Evolutionary conservation across 2,329 filamentous ascomycete genomes (phyloP).

Genomic region (Botrytis fragariae): DNA sequence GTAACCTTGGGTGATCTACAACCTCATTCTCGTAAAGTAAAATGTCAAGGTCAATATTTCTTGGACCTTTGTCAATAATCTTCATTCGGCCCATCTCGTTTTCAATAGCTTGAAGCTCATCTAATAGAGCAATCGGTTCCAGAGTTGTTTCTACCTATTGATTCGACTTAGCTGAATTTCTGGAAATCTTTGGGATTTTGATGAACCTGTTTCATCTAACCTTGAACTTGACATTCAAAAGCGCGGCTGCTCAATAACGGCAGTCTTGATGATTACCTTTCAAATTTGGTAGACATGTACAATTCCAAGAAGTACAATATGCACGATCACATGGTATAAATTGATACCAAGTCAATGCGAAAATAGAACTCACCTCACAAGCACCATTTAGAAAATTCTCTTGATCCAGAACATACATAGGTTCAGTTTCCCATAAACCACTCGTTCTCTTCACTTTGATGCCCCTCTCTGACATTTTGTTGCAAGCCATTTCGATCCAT

Average conservation of each 20-base stretch:
- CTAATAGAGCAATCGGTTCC: constrained; percentile 70
- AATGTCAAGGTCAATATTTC: constrained; percentile 93
- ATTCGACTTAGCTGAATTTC: background rate
- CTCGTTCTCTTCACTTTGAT: constrained; percentile 79
- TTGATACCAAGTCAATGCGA: background rate
- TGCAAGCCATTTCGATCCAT: constrained; percentile 82
- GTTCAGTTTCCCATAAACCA: constrained; percentile 87
- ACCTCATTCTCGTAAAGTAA: constrained; percentile 71
- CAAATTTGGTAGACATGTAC: background rate
- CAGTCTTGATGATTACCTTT: background rate
- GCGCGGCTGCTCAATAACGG: background rate
- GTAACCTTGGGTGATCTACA: constrained; percentile 70
- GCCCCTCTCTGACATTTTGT: constrained; percentile 68
- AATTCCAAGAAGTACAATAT: background rate
- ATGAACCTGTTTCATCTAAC: background rate
- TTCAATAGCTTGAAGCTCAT: constrained; percentile 82
- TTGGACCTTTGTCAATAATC: constrained; percentile 85
- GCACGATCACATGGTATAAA: constrained; percentile 3
- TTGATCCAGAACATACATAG: constrained; percentile 95
- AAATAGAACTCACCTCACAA: constrained; percentile 67
- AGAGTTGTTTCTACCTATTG: constrained; percentile 71
- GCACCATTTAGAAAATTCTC: constrained; percentile 86
- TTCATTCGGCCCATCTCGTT: constrained; percentile 75
- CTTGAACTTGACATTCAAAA: background rate
- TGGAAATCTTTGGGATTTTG: background rate